Conservation (phyloP, 2,329 filamentous ascomycete species). For the Ophiostoma sp. region DNA sequence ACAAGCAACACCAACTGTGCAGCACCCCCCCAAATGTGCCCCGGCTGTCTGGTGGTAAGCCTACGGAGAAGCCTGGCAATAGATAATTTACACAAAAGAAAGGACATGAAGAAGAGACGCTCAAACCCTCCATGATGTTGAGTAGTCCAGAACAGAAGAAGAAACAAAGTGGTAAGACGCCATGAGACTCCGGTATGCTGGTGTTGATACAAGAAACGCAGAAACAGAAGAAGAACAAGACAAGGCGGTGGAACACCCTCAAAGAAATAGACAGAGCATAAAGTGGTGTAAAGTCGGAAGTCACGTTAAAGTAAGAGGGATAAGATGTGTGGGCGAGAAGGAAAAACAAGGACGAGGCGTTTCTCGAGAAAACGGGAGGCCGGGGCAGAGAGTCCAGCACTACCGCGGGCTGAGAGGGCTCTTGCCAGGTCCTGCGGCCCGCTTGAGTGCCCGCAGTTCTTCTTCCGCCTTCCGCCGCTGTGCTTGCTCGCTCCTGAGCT, state of each 20-base stretch:
- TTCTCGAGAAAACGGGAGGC: not conserved
- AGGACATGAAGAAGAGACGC: not conserved
- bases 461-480: conserved; percentile 47
- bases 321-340: too few relatives aligned
- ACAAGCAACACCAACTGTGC: not conserved
- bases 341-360: not conserved
- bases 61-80: not conserved
- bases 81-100: not conserved
- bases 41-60: not conserved
- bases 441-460: conserved; percentile 43
- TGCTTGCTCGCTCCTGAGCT: conserved; percentile 46
- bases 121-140: not conserved
- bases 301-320: not conserved
- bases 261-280: not conserved
- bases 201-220: not conserved
- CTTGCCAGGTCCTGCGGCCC: conserved; percentile 40
- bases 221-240: not conserved
- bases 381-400: not conserved
- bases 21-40: not conserved
- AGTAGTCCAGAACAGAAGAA: not conserved
- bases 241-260: not conserved
- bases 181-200: conserved; percentile 19
- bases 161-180: conserved; percentile 8
- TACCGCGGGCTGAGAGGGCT: conserved; percentile 39
- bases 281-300: conserved; percentile 5